phyloP scores from a whole-genome alignment of 495 filamentous ascomycete species.

The Neurospora pannonica region DNA sequence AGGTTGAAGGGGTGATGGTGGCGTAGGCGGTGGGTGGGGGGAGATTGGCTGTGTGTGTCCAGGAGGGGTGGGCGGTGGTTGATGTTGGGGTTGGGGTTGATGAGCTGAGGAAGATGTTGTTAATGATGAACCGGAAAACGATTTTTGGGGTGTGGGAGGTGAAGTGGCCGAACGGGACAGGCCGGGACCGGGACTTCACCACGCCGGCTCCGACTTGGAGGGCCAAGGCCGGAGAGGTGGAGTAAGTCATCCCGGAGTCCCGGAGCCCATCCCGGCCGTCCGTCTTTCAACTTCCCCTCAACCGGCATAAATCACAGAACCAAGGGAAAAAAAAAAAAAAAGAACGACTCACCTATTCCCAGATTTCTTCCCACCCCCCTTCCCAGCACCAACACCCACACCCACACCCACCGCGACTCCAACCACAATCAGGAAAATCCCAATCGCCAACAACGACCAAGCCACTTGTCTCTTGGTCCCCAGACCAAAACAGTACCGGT shows the following conservation, averaged over 20 bases:
- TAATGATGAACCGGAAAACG: background rate
- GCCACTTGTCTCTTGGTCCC: constrained; percentile 10
- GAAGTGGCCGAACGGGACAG: background rate
- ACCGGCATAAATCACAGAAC: background rate
- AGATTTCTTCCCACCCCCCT: background rate
- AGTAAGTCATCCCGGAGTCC: background rate
- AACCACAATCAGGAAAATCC: constrained; percentile 16
- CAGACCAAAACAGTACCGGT: background rate
- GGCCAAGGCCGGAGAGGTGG: background rate
- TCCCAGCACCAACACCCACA: constrained; percentile 14
- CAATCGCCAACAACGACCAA: constrained; percentile 14
- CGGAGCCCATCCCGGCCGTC: background rate
- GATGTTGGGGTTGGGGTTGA: constrained; percentile 1
- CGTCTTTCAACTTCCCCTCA: background rate
- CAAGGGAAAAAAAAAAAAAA: background rate
- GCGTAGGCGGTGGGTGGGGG: constrained; percentile 7
- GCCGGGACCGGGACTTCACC: background rate
- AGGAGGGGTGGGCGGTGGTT: background rate
- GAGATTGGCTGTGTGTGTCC: background rate
- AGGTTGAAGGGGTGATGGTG: background rate
- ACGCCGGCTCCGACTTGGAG: background rate
- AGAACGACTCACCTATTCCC: constrained; percentile 2
- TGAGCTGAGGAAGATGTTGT: background rate
- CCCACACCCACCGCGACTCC: constrained; percentile 22
- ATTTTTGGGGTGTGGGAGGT: background rate